Evolutionary conservation across 2,329 filamentous ascomycete species (phyloP).

Genomic region (Ophiostoma triangulosporum): DNA sequence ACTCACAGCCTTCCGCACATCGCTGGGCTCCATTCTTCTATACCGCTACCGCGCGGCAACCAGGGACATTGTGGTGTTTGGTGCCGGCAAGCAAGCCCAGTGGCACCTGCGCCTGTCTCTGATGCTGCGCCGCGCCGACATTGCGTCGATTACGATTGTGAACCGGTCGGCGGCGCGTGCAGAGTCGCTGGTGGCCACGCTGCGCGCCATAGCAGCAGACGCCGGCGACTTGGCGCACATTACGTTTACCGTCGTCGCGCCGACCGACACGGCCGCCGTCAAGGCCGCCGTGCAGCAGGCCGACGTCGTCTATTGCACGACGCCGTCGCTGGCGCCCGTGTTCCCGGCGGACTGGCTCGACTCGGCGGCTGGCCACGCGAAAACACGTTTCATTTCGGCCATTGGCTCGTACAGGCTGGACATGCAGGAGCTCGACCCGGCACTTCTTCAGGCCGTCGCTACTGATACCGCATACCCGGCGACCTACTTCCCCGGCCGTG

Average conservation of each 20-base stretch:
- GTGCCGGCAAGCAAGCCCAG: constrained; percentile 56
- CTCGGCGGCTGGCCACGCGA: constrained; percentile 20
- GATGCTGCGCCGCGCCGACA: constrained; percentile 27
- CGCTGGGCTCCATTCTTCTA: constrained; percentile 48
- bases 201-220: neutral
- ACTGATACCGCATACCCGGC: neutral
- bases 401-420: constrained; percentile 43
- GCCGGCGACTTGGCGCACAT: constrained; percentile 26
- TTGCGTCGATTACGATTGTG: constrained; percentile 21
- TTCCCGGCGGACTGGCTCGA: constrained; percentile 43
- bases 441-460: constrained; percentile 30
- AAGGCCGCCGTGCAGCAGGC: constrained; percentile 41
- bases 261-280: constrained; percentile 23
- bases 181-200: constrained; percentile 26
- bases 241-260: constrained; percentile 18
- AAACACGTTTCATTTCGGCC: constrained; percentile 31
- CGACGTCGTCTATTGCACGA: constrained; percentile 52
- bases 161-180: constrained; percentile 19
- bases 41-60: constrained; percentile 30
- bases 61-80: constrained; percentile 49
- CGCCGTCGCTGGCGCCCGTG: constrained; percentile 41
- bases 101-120: constrained; percentile 58
- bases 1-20: constrained; percentile 56
- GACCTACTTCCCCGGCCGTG: neutral
- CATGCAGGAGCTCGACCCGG: constrained; percentile 55